Base-by-base conservation (phyloP, 345 rosid genomes). In the Firmiana major region DNA sequence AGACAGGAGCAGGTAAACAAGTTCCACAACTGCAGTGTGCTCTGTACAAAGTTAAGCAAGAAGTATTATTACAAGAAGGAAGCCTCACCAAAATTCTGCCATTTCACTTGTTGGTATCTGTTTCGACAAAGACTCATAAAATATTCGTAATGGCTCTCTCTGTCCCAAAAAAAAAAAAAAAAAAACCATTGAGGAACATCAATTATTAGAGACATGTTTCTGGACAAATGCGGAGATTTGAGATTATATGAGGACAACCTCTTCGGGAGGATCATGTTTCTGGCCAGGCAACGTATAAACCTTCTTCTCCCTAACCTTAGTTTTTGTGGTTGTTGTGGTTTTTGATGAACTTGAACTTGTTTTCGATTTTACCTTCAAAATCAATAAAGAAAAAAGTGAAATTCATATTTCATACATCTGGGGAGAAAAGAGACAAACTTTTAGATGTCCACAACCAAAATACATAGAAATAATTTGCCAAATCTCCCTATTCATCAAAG, bases 131-230 rank as follows among this genome's bases (percentile, higher is more conserved):
- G 98, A 92, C 86, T 93, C 97, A 19, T 96, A 93, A 77, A 93
- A 93, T 85, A 93, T 92, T 87, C 99, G 87, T 77, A 95, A 81
- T 8, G 99, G 98, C 74, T 95, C 99, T 73, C 99, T 93, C 99
- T 95, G 89, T 31, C 68, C n/a, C n/a, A n/a, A n/a, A n/a, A n/a
- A n/a, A 80, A 84, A 13, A 42, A 31, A 31, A 31, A 3, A 31
- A 31, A 3, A 31, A 51, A 53, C 6, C 54, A 70, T 43, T 34
- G 34, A 60, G 34, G 1, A 13, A 42, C 59, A 75, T 43, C 43
- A 66, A 53, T 53, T 40, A 66, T 43, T 54, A 21, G 22, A 69
- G 17, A 54, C 8, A 72, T 43, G 34, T 59, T 51, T 66, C n/a
- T 15, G n/a, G 59, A 40, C n/a, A 73, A 73, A 76, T 60, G 55